Percentiles rank a stretch among this genome's conserved stretches.
Conservation (phyloP, 345 rosid genomes). For the Theobroma cacao region DNA sequence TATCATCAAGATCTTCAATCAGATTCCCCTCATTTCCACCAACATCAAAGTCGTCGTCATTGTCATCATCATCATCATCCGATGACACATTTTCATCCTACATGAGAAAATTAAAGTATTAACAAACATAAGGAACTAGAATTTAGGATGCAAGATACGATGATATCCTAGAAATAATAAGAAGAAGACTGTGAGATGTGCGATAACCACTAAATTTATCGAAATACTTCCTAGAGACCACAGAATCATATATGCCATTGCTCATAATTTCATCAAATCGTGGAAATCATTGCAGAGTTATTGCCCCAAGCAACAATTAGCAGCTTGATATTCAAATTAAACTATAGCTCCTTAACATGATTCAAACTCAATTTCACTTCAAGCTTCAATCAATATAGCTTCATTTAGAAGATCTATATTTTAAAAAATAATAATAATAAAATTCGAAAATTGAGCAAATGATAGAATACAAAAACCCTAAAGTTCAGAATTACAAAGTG, state of each 20-base stretch:
- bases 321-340: background rate
- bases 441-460: too few species aligned
- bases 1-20: background rate
- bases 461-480: too few species aligned
- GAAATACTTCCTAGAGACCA: background rate
- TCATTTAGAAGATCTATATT: background rate
- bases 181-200: background rate
- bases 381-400: background rate
- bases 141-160: background rate
- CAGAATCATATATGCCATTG: background rate
- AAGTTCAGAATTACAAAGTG: background rate
- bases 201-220: background rate
- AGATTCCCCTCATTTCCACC: background rate
- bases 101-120: constrained; percentile 7
- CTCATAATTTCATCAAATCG: background rate
- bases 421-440: background rate
- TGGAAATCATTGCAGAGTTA: too few species aligned
- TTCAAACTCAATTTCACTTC: background rate
- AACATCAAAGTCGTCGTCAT: constrained; percentile 21
- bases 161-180: background rate
- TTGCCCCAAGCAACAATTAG: background rate
- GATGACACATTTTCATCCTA: constrained; percentile 80
- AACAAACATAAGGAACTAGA: background rate
- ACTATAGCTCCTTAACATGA: background rate
- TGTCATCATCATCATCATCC: constrained; percentile 46